These are phyloP conservation scores for Leishmania turanica DNA, from an alignment of 208 protist species.

Conservation along the genomic window DNA sequence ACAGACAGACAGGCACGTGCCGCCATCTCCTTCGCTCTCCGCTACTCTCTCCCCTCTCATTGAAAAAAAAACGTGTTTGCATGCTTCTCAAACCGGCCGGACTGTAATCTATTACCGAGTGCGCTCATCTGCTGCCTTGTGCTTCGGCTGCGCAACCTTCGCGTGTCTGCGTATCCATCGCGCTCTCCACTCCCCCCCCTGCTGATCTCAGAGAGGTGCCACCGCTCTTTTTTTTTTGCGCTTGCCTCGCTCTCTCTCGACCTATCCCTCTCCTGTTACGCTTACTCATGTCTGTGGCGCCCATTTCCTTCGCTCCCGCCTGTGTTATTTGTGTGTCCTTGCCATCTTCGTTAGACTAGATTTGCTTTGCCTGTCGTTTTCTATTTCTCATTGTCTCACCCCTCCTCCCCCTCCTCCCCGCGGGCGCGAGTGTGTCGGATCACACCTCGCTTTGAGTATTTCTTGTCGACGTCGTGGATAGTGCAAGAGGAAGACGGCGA, in stretches of 20 bases:
- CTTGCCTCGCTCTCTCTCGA: neutral
- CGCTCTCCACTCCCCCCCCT: neutral
- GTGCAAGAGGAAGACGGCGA: neutral
- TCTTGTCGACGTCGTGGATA: neutral
- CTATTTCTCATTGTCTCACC: neutral
- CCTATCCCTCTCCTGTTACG: neutral
- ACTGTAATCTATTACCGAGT: neutral
- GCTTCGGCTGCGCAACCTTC: neutral
- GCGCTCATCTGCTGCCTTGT: neutral
- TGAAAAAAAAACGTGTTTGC: neutral
- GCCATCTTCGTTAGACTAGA: neutral
- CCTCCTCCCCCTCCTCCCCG: no score
- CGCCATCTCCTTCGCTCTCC: neutral
- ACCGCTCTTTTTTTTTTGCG: neutral
- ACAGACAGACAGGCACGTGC: no score
- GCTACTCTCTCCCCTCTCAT: neutral
- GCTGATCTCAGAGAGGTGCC: neutral
- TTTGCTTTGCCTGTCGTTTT: neutral
- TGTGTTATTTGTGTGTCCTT: neutral
- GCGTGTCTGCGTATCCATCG: neutral
- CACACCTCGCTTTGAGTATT: neutral
- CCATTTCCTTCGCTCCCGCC: neutral
- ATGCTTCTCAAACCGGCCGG: neutral
- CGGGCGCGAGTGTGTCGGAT: neutral
- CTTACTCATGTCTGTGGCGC: neutral